Percentiles rank a stretch among this genome's conserved stretches.
Conservation (phyloP, 306 rosid genomes). For the Cucurbita pepo region DNA sequence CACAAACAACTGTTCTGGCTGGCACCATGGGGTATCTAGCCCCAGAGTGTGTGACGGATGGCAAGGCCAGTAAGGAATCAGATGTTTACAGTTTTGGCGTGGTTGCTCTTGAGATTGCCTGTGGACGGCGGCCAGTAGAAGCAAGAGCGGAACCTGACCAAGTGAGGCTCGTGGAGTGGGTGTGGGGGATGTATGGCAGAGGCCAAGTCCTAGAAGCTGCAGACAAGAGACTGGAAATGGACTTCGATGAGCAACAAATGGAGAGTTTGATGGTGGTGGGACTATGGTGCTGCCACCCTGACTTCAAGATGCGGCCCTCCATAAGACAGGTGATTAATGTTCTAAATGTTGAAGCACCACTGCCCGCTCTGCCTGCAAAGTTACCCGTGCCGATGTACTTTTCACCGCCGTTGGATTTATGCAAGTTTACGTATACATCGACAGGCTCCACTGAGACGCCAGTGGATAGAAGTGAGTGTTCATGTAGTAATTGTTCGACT, state of each 20-base stretch:
- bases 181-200: conserved; percentile 8
- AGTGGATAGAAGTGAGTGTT: conserved; percentile 17
- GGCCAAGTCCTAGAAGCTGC: background rate
- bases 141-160: background rate
- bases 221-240: background rate
- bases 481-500: conserved; percentile 19
- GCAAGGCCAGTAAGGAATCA: conserved; percentile 10
- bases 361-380: background rate
- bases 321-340: conserved; percentile 10
- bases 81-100: conserved; percentile 11
- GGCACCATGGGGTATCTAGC: conserved; percentile 11
- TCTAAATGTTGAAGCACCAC: background rate
- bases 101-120: conserved; percentile 7
- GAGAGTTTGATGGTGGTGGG: conserved; percentile 6
- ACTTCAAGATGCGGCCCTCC: conserved; percentile 3
- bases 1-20: conserved; percentile 1
- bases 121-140: background rate
- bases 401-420: background rate
- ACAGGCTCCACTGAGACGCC: conserved; percentile 14
- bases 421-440: conserved; percentile 1
- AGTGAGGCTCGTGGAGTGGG: conserved; percentile 7
- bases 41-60: conserved; percentile 1
- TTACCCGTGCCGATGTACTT: conserved; percentile 7
- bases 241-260: background rate
- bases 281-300: conserved; percentile 10